Evolutionary conservation across 2,329 filamentous ascomycete genomes (phyloP).

Genomic region (Stagonosporopsis tanaceti): DNA sequence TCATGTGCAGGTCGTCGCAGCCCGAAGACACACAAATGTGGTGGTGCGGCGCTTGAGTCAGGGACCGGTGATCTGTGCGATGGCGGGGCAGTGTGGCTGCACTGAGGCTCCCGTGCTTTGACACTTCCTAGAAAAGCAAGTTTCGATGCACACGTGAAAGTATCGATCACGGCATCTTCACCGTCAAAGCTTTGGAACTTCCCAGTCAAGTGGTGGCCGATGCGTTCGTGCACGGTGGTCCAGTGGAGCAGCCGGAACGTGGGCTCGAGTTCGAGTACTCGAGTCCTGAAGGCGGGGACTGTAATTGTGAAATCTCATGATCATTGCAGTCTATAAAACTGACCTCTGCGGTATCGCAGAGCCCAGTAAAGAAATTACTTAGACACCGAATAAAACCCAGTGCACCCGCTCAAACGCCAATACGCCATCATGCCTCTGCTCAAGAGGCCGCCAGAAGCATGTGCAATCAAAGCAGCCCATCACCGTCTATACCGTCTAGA

Average conservation of each 20-base stretch:
- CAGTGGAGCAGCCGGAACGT: constrained; percentile 12
- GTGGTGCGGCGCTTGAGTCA: constrained; percentile 38
- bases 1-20: constrained; percentile 23
- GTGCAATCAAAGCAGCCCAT: constrained; percentile 4
- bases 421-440: constrained; percentile 32
- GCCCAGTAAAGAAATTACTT: constrained; percentile 16
- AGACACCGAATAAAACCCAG: constrained; percentile 25
- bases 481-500: constrained; percentile 33
- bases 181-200: constrained; percentile 47
- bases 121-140: constrained; percentile 39
- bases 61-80: constrained; percentile 29
- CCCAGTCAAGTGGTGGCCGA: constrained; percentile 42
- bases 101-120: not conserved
- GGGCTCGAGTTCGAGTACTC: not conserved
- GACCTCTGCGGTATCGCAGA: constrained; percentile 1
- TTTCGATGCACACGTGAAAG: constrained; percentile 27
- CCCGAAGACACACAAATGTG: constrained; percentile 24
- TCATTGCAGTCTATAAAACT: constrained; percentile 14
- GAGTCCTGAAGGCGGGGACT: not conserved
- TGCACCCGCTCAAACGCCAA: constrained; percentile 38
- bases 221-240: constrained; percentile 29
- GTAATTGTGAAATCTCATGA: not conserved
- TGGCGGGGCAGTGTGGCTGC: constrained; percentile 33
- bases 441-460: constrained; percentile 2
- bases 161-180: constrained; percentile 38